Evolutionary conservation across 2,329 filamentous ascomycete genomes (phyloP), one percentile per base, ranked within the genome.

Genomic region (Blastomyces emzantsi): DNA sequence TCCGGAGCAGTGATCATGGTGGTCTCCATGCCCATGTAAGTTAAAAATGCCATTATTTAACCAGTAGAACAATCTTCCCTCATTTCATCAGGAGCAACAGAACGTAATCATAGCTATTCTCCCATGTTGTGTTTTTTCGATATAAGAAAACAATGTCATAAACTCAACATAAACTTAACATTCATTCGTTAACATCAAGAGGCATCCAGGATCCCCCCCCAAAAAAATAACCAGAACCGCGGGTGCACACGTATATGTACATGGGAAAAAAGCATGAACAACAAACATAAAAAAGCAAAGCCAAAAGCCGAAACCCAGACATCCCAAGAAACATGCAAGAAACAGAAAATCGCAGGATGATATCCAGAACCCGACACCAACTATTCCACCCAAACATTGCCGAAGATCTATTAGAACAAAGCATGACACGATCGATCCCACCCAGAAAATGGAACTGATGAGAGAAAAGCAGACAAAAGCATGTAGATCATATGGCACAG

Each of bases 1-100:
- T 63, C 67, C 67, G 70, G 58, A 68, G 65, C 28, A 63, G 62
- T n/a, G 60, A 43, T 47, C 62, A 61, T 1, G 62, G 63, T 59
- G 7, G 63, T 30, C 28, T 52, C 36, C 61, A 41, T 25, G 54
- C 62, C 36, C n/a, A n/a, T 51, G 64, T 63, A 63, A 36, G 51
- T 41, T 41, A n/a, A 6, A 22, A 25, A 41, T 49, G 15, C 8
- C 33, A 19, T 19, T 36, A 17, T 33, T 39, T 39, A 9, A 39
- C 36, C 36, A n/a, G n/a, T n/a, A n/a, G n/a, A n/a, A n/a, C n/a
- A n/a, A n/a, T n/a, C n/a, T n/a, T n/a, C n/a, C n/a, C n/a, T n/a
- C n/a, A n/a, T n/a, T n/a, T n/a, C n/a, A n/a, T n/a, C n/a, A 9
- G 33, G 33, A 36, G 33, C 33, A 36, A 30, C 7, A 8, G 8